Evolutionary conservation across 441 rosid genomes (phyloP).

Genomic region (Adansonia grandidieri): DNA sequence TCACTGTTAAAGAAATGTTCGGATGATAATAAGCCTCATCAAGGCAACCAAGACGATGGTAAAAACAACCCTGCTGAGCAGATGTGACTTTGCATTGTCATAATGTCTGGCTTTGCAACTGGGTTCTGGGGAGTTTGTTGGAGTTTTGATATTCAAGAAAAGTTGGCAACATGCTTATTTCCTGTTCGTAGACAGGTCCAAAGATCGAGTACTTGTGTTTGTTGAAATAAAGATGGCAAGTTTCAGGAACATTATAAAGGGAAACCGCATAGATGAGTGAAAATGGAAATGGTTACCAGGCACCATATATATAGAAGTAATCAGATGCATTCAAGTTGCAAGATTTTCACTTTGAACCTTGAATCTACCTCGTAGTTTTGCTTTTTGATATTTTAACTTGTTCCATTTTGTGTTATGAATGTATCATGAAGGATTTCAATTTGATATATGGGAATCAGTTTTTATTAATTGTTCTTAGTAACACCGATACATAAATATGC

Average conservation of each 20-base stretch:
- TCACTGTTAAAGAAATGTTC: not conserved
- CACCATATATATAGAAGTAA: not conserved
- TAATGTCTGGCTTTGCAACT: constrained; percentile 9
- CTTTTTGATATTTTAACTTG: not conserved
- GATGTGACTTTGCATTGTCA: constrained; percentile 9
- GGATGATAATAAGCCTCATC: not conserved
- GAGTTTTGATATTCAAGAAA: not conserved
- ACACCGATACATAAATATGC: not conserved
- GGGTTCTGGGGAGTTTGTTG: constrained; percentile 22
- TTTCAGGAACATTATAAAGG: not conserved
- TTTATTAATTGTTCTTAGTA: not conserved
- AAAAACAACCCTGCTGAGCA: not conserved
- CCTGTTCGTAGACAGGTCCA: not conserved
- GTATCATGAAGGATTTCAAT: not conserved
- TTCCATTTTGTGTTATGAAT: not conserved
- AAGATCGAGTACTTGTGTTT: constrained; percentile 8
- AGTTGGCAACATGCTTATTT: constrained; percentile 10
- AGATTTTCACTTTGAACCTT: not conserved
- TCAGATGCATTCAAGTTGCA: not conserved
- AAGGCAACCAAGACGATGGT: not conserved
- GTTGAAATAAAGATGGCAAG: not conserved
- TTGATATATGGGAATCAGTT: not conserved
- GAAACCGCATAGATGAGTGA: not conserved
- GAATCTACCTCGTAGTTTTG: not conserved
- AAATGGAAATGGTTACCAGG: not conserved